Evolutionary conservation across 352 stramenopile species (phyloP), one percentile per base, ranked within the genome.

Genomic region (Nothophytophthora sp.): DNA sequence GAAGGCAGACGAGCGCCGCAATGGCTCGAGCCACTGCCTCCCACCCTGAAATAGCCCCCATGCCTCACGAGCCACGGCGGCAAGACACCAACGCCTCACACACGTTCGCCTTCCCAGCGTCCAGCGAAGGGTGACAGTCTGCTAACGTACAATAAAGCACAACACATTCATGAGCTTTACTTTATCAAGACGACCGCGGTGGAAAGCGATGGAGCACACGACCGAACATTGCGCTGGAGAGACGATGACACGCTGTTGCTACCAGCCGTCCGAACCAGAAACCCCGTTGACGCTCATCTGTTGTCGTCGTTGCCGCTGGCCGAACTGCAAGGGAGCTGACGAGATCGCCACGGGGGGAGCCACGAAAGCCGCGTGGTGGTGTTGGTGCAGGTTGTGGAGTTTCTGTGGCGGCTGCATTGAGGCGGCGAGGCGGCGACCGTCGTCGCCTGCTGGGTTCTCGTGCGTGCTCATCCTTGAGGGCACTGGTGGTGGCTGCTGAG

Each of bases 381-480:
- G 55, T 22, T 25, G 28, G 38, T 50, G 48, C 27, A 16, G 34
- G 30, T 47, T 15, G 25, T 45, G 44, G 20, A 44, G 22, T n/a
- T 65, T 68, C 12, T 42, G 7, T 2, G 35, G 44, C 46, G 51
- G 33, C n/a, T 16, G 29, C 3, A 15, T 15, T 5, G 44, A 5
- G 30, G 52, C 35, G 51, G 38, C 13, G 15, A 57, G 18, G 16
- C 40, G 61, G 16, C 49, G 38, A 0, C 61, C 70, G 30, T 89
- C 76, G 33, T 86, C 74, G n/a, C 72, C 76, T 2, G 66, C 79
- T 2, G 79, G 70, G 43, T 88, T 88, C 47, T 88, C 74, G 39
- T 81, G 69, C 18, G 74, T 86, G 16, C 72, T 85, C 76, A 85
- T 79, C n/a, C 50, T 50, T 1, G 55, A 67, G n/a, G 8, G 23